Base-by-base conservation (phyloP, 2,329 filamentous ascomycete genomes). In the Aureobasidium leucospermi region DNA sequence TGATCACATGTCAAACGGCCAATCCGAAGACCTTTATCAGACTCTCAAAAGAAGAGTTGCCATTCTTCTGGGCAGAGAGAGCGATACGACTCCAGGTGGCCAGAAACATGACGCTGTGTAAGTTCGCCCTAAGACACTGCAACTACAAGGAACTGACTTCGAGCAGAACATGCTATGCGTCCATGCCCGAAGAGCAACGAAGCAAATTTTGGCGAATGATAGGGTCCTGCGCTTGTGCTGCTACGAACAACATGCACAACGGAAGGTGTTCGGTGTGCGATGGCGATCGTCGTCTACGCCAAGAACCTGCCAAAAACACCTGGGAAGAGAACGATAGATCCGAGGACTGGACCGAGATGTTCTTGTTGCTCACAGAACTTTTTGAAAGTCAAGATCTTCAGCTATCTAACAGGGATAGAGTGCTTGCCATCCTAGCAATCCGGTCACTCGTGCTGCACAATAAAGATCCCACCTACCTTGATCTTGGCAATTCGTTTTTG, bases 371-470 rank as follows among this genome's bases (percentile, higher is more conserved):
- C 13, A 58, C 56, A 15, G 53, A 60, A 29, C 59, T 63, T 8
- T 38, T 55, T 15, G 61, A 63, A 4, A 55, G 59, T 56, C 39
- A 57, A 32, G 60, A 62, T 6, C 45, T 62, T 28, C 58, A 62
- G n/a, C 36, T 19, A 4, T 61, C 62, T 16, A 80, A 81, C n/a
- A 80, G 78, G 47, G 78, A 84, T 38, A 81, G 90, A 48, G 79
- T 95, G 41, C 78, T 84, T 61, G 85, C 86, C 9, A 90, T 94
- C 84, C 73, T 87, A 61, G 81, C 85, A 3, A 76, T 96, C 51
- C 84, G 85, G 65, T 83, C 85, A 47, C 75, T 94, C 42, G 78
- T 89, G 29, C 78, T 81, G 49, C 90, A 96, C 71, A 85, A 84
- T 4, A 75, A 78, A 15, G 79, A 84, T 56, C 63, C 76, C 0